phyloP scores from a whole-genome alignment of 306 rosid species.

The Prinsepia uniflora region DNA sequence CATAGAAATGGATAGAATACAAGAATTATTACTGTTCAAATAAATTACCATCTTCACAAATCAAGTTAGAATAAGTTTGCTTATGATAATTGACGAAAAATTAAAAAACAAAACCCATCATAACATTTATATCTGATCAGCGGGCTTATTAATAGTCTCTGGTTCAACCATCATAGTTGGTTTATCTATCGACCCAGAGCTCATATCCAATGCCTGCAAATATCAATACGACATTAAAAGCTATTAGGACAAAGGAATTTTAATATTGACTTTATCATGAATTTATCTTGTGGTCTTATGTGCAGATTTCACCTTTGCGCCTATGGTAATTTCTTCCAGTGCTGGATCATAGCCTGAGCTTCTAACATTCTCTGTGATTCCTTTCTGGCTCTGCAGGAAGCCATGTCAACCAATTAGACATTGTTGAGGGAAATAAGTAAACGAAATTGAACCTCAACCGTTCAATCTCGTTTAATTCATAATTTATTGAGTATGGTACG shows the following conservation, averaged over 20 bases:
- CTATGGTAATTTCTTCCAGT: conserved; percentile 39
- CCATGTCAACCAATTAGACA: conserved; percentile 20
- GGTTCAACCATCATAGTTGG: conserved; percentile 55
- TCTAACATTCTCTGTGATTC: conserved; percentile 46
- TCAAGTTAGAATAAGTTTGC: conserved; percentile 13
- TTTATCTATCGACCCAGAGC: conserved; percentile 47
- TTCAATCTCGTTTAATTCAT: background rate
- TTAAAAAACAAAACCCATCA: background rate
- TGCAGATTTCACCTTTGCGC: conserved; percentile 49
- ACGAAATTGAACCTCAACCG: background rate
- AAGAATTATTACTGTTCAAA: conserved; percentile 9
- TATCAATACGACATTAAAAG: conserved; percentile 12
- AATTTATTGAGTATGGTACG: background rate
- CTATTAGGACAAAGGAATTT: background rate
- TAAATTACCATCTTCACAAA: conserved; percentile 20
- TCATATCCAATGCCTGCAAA: conserved; percentile 61
- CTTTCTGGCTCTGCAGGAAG: conserved; percentile 42
- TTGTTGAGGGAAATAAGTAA: background rate
- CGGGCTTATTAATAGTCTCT: conserved; percentile 46
- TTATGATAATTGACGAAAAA: background rate
- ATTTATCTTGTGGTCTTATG: background rate
- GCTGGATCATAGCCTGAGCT: conserved; percentile 32
- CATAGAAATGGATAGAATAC: background rate
- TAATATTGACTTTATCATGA: background rate
- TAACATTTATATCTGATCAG: conserved; percentile 39